phyloP scores from a whole-genome alignment of 164 flowering plant species.

The Sextonia rubra region DNA sequence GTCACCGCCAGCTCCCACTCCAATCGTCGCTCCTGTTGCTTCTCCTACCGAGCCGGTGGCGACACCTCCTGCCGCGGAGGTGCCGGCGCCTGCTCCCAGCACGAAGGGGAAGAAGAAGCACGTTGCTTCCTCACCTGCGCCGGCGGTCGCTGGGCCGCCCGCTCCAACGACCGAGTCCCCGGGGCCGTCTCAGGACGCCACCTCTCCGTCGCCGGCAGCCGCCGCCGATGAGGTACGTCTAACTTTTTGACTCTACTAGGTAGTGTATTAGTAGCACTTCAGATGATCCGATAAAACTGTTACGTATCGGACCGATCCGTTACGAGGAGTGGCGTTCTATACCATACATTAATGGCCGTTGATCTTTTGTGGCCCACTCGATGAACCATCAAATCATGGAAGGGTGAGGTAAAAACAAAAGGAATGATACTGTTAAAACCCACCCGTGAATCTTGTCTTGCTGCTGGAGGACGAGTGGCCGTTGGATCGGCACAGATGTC shows the following conservation, averaged over 20 bases:
- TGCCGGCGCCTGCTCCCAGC: constrained; percentile 41
- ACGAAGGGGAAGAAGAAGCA: constrained; percentile 24
- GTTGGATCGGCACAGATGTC: background rate
- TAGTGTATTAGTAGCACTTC: background rate
- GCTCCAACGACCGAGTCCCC: constrained; percentile 36
- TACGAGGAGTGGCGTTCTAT: background rate
- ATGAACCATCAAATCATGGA: too few species aligned
- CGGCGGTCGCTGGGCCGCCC: constrained; percentile 26
- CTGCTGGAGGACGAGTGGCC: background rate
- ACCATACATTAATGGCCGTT: background rate
- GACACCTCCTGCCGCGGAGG: constrained; percentile 6
- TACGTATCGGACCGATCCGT: background rate
- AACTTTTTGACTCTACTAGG: too few species aligned
- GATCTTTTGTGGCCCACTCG: background rate
- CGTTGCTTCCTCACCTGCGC: constrained; percentile 27
- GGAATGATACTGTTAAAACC: too few species aligned
- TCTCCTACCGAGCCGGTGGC: constrained; percentile 15
- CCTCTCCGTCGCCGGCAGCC: constrained; percentile 27
- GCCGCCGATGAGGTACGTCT: constrained; percentile 27
- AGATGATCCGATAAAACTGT: background rate
- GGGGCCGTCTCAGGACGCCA: constrained; percentile 16
- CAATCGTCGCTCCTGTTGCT: constrained; percentile 19
- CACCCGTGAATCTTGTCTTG: background rate
- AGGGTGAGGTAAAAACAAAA: too few species aligned
- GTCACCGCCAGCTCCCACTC: constrained; percentile 21